A percentile compares a stretch with the other conserved stretches of the same genome.
Evolutionary conservation across 495 filamentous ascomycete genomes (phyloP).

Genomic region (Neurospora sp.): DNA sequence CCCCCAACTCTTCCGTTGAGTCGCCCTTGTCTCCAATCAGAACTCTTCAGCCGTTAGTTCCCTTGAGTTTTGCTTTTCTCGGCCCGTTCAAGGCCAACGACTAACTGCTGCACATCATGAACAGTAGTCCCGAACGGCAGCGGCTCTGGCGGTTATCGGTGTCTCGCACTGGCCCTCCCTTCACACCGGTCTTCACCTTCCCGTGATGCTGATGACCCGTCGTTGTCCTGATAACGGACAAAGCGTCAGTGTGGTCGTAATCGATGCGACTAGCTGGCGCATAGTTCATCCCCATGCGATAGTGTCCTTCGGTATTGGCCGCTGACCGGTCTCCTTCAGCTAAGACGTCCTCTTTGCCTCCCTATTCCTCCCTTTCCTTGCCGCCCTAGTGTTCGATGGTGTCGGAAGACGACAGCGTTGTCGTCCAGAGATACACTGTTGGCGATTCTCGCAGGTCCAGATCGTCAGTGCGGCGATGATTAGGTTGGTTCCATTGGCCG

Average conservation of each 20-base stretch:
- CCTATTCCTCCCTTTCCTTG: not conserved
- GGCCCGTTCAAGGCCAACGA: not conserved
- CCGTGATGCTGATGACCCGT: not conserved
- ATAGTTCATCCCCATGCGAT: not conserved
- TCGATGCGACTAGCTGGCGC: not conserved
- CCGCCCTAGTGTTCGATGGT: not conserved
- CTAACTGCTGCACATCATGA: not conserved
- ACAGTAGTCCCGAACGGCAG: not conserved
- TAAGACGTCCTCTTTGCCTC: not conserved
- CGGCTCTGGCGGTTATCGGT: not conserved
- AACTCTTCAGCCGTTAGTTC: not conserved
- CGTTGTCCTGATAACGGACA: not conserved
- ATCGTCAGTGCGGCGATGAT: not conserved
- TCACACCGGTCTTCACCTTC: not conserved
- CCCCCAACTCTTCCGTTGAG: not conserved
- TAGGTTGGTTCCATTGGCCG: not conserved
- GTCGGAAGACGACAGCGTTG: not conserved
- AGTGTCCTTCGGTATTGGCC: not conserved
- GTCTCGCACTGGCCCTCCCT: not conserved
- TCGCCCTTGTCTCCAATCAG: not conserved
- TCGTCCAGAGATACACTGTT: not conserved
- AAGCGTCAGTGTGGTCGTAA: not conserved
- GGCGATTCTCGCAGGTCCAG: not conserved
- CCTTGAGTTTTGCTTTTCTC: not conserved
- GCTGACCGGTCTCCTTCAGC: not conserved